Evolutionary conservation across 1,284 basidiomycete genomes (phyloP), one percentile per base, ranked within the genome.

Genomic region (Sanghuangporus weigelae): DNA sequence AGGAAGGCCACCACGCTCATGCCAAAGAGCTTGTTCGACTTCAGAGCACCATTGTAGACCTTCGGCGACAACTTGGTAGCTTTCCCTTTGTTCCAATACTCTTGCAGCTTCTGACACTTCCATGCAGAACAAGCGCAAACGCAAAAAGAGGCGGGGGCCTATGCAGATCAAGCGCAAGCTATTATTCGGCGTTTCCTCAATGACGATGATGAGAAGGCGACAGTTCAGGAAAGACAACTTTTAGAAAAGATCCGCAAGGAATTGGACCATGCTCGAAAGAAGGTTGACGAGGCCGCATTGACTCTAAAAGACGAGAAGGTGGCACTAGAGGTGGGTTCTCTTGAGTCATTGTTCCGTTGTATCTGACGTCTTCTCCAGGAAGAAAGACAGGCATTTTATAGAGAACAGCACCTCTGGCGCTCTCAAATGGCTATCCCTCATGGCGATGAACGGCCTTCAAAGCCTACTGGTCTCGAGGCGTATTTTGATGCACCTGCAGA

Each of bases 191-290:
- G 63, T 21, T 64, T 64, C 35, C 80, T 85, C 8, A 75, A 79
- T 63, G 82, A 79, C 64, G 70, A 82, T 11, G 82, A 85, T 57
- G 69, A 83, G 4, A 81, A 83, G 73, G 78, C 76, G n/a, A 75
- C 71, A n/a, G 84, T 86, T 64, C 78, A 79, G 42, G 84, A 86
- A 69, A 77, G 74, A 51, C 79, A 83, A 55, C 76, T 79, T 19
- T 71, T 89, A 39, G 80, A 83, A 38, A 75, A 72, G 23, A 76
- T 84, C 54, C 78, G 77, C 68, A 74, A 73, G 57, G 80, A 87
- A 54, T 82, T 94, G 7, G 87, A 92, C 58, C 76, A 81, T 10
- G 90, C 94, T 69, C 81, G 88, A 11, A 77, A 77, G 59, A 83
- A 84, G 66, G 85, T 92, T 67, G 84, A 84, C 0, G 84, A 87